Evolutionary conservation across 2,329 filamentous ascomycete species (phyloP).

Genomic region (Claviceps spartinae): DNA sequence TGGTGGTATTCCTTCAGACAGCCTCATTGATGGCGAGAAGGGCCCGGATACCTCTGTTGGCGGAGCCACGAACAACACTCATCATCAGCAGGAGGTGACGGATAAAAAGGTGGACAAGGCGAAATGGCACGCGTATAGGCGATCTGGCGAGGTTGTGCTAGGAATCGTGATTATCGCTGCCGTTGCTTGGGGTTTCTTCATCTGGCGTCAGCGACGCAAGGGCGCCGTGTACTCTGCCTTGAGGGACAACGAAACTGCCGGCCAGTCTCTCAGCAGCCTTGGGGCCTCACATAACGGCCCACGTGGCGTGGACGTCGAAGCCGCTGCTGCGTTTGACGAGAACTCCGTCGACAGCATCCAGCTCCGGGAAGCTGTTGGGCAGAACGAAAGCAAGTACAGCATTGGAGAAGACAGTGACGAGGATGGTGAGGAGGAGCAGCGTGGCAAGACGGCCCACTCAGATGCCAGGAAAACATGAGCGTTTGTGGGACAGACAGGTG

Average conservation of each 20-base stretch:
- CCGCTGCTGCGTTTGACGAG: conserved; percentile 49
- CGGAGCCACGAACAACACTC: conserved; percentile 42
- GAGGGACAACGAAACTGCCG: conserved; percentile 22
- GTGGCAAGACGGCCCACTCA: conserved; percentile 1
- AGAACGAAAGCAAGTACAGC: conserved; percentile 36
- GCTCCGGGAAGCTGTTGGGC: conserved; percentile 29
- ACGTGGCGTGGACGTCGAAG: conserved; percentile 41
- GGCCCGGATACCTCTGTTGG: conserved; percentile 65
- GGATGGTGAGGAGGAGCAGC: conserved; percentile 16
- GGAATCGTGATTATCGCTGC: conserved; percentile 68
- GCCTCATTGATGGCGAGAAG: conserved; percentile 73
- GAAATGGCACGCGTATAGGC: conserved; percentile 79
- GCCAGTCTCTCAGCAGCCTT: conserved; percentile 22
- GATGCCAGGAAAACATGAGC: not conserved
- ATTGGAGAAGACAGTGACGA: conserved; percentile 45
- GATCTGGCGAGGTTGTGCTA: conserved; percentile 74
- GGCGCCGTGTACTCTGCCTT: conserved; percentile 41
- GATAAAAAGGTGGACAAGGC: conserved; percentile 65
- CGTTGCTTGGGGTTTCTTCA: conserved; percentile 57
- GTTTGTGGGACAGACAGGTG: not conserved
- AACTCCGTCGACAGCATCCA: conserved; percentile 50
- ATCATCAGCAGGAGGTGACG: conserved; percentile 41
- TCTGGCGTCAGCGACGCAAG: conserved; percentile 49
- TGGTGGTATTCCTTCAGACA: conserved; percentile 66
- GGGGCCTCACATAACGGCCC: conserved; percentile 36